phyloP scores from a whole-genome alignment of 805 yeast genomes.

The Cyberlindnera mississippiensis region DNA sequence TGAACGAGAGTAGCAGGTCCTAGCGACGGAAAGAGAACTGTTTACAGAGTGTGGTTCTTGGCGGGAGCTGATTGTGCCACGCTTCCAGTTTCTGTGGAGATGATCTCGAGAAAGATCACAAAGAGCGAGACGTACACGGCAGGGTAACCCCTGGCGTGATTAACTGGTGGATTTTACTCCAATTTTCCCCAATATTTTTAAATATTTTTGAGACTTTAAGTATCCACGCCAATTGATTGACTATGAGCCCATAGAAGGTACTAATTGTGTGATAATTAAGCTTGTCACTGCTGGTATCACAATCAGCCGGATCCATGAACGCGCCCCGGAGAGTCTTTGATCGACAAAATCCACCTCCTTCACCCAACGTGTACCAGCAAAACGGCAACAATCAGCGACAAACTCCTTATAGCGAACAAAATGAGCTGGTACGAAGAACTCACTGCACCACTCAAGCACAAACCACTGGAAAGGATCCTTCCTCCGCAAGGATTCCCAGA shows the following conservation, averaged over 20 bases:
- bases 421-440: constrained; percentile 14
- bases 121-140: background rate
- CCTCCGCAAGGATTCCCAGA: constrained; percentile 16
- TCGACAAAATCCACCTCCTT: background rate
- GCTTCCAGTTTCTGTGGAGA: background rate
- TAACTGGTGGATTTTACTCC: too few species aligned
- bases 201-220: too few species aligned
- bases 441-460: background rate
- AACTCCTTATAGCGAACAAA: too few species aligned
- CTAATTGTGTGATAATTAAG: too few species aligned
- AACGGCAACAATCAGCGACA: background rate
- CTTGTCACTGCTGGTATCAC: too few species aligned
- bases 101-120: background rate
- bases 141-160: background rate
- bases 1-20: too few species aligned
- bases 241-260: too few species aligned
- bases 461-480: constrained; percentile 3
- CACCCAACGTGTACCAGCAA: background rate
- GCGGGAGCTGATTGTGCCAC: background rate
- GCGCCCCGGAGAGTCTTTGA: too few species aligned
- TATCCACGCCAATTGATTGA: too few species aligned
- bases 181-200: background rate
- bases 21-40: too few species aligned
- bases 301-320: too few species aligned
- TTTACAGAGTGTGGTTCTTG: too few species aligned